Conservation (phyloP, 345 rosid species). For the Mercurialis annua region DNA sequence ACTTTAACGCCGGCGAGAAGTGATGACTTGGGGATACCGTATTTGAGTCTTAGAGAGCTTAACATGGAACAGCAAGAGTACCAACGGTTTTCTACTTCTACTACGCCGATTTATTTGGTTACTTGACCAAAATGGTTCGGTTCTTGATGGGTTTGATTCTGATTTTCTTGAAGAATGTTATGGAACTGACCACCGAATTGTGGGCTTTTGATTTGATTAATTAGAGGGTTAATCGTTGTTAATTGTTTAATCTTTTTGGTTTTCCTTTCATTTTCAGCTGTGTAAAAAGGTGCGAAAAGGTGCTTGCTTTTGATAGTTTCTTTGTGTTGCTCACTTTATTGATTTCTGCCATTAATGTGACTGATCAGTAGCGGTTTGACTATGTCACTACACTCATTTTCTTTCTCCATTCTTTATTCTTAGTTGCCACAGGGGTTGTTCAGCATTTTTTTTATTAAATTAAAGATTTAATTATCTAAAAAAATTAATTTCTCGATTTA, state of each 20-base stretch:
- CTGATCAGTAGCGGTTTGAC: conserved; percentile 5
- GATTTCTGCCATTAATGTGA: conserved; percentile 12
- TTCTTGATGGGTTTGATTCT: neutral
- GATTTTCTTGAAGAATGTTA: neutral
- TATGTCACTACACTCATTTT: neutral
- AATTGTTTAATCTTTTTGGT: neutral
- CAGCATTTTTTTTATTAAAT: neutral
- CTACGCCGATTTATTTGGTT: conserved; percentile 27
- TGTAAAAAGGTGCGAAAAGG: conserved; percentile 13
- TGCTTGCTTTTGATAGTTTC: neutral
- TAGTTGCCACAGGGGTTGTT: neutral
- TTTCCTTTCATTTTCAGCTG: neutral
- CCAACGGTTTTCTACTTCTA: conserved; percentile 51
- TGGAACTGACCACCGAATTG: neutral
- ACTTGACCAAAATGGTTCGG: conserved; percentile 11
- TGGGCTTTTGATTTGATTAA: neutral
- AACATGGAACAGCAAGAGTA: conserved; percentile 56
- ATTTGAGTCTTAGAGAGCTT: conserved; percentile 71
- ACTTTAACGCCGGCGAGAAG: conserved; percentile 43
- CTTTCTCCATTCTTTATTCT: neutral
- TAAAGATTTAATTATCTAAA: too few relatives aligned
- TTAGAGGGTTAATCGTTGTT: neutral
- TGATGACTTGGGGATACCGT: conserved; percentile 53
- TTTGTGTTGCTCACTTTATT: neutral
- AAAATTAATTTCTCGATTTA: too few relatives aligned